Base-by-base conservation (phyloP, 2,329 filamentous ascomycete species). In the Paraphaeosphaeria sporulosa region DNA sequence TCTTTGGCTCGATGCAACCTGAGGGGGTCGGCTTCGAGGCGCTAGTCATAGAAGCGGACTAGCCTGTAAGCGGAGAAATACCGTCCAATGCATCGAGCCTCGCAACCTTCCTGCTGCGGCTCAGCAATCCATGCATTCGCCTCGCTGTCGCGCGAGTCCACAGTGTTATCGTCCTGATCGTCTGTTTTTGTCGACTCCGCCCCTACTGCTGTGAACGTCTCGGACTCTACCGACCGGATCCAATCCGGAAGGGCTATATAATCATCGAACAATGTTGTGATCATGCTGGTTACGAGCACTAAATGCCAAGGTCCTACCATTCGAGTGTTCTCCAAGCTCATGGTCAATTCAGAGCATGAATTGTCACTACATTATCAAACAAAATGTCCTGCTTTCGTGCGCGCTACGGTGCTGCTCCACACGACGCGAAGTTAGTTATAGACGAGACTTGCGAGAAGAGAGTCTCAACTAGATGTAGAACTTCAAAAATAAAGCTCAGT, bases 81-180 rank as follows among this genome's bases (percentile, higher is more conserved):
- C 44, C 51, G 51, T 43, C 25, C 32, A 10, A 27, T 54, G 51
- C 51, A 44, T 54, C 10, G 13, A 10, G 25, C 23, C 40, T 25
- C 44, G 51, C 38, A 43, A 54, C 25, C 38, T 54, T 53, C 38
- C 36, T 32, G 23, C 50, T 49, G 48, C 17, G 48, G 30, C 15
- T 51, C 32, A 30, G 19, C 48, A 23, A 17, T 30, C 27, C 27
- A 30, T 30, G 27, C n/a, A 8, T 51, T 9, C 3, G 48, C n/a
- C 48, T 51, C 10, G 48, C n/a, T 52, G 17, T 19, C 49, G 44
- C 21, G 44, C 44, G 44, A 47, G 44, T 21, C 21, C 13, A 6
- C 19, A 4, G 25, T 27, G 21, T 17, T 30, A 23, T 47, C 42
- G 3, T 12, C 19, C 42, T 21, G 2, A 10, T 19, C 19, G 9